Percentiles rank a stretch among this genome's conserved stretches.
phyloP scores from a whole-genome alignment of 2,329 filamentous ascomycete species.

The Penicillium vulpinum region DNA sequence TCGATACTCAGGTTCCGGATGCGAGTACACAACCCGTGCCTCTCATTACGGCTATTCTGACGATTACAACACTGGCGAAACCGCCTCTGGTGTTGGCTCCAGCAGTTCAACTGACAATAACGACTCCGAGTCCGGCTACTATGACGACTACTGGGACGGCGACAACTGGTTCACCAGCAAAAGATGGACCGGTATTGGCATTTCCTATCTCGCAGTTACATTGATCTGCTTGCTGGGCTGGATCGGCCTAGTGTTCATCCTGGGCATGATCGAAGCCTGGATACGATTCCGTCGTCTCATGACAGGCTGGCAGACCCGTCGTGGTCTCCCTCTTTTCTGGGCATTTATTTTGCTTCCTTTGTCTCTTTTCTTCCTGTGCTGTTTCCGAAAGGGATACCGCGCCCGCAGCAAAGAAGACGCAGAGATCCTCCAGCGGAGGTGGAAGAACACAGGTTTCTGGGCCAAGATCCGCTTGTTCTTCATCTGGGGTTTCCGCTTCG shows the following conservation, averaged over 20 bases:
- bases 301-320: slow-evolving; percentile 36
- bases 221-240: slow-evolving; percentile 29
- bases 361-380: slow-evolving; percentile 23
- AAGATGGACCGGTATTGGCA: slow-evolving; percentile 17
- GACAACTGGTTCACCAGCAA: slow-evolving; percentile 26
- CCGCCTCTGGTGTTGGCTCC: not conserved
- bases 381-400: slow-evolving; percentile 30
- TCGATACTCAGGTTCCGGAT: slow-evolving; percentile 17
- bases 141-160: slow-evolving; percentile 10
- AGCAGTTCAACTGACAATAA: not conserved
- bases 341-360: slow-evolving; percentile 25
- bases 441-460: slow-evolving; percentile 28
- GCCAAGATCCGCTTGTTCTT: slow-evolving; percentile 30
- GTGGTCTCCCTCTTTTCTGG: slow-evolving; percentile 35
- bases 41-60: not conserved
- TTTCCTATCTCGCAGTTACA: slow-evolving; percentile 27
- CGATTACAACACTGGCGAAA: not conserved
- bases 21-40: slow-evolving; percentile 8
- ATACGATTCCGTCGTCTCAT: slow-evolving; percentile 35
- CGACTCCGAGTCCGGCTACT: not conserved
- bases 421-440: slow-evolving; percentile 25
- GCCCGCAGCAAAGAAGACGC: slow-evolving; percentile 31
- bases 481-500: slow-evolving; percentile 32
- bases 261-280: slow-evolving; percentile 33
- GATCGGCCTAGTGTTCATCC: slow-evolving; percentile 29